Base-by-base conservation (phyloP, 2,329 filamentous ascomycete genomes). In the Blastomyces percursus region DNA sequence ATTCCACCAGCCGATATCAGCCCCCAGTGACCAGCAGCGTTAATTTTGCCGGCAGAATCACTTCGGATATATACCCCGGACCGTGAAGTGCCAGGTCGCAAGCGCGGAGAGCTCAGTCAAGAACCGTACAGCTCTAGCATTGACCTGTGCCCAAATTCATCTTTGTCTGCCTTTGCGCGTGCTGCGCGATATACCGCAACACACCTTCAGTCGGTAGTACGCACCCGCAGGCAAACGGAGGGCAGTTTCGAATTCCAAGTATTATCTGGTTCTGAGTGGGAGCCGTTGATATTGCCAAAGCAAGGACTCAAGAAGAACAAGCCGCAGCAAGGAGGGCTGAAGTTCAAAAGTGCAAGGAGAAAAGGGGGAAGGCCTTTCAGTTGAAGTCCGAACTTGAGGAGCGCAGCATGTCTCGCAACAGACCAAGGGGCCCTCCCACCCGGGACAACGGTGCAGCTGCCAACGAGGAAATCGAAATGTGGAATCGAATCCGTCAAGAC, bases 381-480 rank as follows among this genome's bases (percentile, higher is more conserved):
- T 19, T 27, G 44, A 38, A 48, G 12, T 40, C 32, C 16, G 44
- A 59, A 57, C 27, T 46, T 59, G 35, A 16, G 44, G 30, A 40
- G 21, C 46, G 21, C 58, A 59, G 61, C 8, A 78, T 78, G 76
- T 78, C 75, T 46, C 74, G 76, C 63, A 77, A 77, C 66, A 74
- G 76, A 60, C 75, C 76, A 57, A 68, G 76, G 57, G 73, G 71
- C 19, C 71, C 72, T 57, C 72, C 72, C 12, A 72, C 73, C 62
- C 71, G 75, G 57, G 75, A 77, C 65, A 77, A 77, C 69, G 75
- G 75, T 30, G 70, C 74, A n/a, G 75, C 74, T 21, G 75, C 74
- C 40, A 77, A 76, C 60, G 76, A 78, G 68, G 76, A 78, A 63
- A 73, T 76, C 64, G 75, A 78, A 63, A 75, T 78, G 69, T 78